A percentile compares a stretch with the other conserved stretches of the same genome.
These are phyloP conservation scores for Debaryomycetaceae sp. DNA, from an alignment of 1,139 yeast genomes.

Conservation along the genomic window DNA sequence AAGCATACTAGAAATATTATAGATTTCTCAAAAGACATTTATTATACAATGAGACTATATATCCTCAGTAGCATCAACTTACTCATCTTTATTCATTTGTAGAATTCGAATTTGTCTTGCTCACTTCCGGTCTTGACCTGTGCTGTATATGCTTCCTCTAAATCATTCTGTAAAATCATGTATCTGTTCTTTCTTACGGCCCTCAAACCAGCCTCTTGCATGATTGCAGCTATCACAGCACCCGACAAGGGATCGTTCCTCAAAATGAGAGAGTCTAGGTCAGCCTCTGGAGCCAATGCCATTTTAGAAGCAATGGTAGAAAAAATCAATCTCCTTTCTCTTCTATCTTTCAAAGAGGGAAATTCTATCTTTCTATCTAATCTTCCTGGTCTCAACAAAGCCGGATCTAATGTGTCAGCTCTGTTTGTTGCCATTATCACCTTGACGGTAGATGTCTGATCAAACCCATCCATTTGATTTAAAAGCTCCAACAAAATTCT, in stretches of 20 bases:
- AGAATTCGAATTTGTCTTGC: conserved; percentile 96
- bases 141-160: conserved; percentile 95
- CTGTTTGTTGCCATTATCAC: conserved; percentile 99
- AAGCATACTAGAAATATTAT: conserved; percentile 44
- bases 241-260: conserved; percentile 97
- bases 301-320: conserved; percentile 94
- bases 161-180: conserved; percentile 89
- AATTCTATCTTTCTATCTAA: conserved; percentile 97
- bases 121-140: conserved; percentile 96
- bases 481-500: conserved; percentile 92
- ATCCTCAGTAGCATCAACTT: neutral
- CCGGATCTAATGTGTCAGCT: conserved; percentile 97
- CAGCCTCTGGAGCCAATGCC: conserved; percentile 98
- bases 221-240: conserved; percentile 96
- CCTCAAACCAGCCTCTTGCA: conserved; percentile 99
- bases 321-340: conserved; percentile 95
- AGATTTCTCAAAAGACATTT: conserved; percentile 1
- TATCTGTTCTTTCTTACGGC: conserved; percentile 98
- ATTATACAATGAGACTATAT: neutral
- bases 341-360: conserved; percentile 91
- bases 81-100: conserved; percentile 49
- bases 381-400: conserved; percentile 95
- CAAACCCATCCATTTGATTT: conserved; percentile 99
- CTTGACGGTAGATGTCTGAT: conserved; percentile 90
- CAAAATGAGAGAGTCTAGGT: conserved; percentile 87